Conservation (phyloP, 2,329 filamentous ascomycete species). For the Xylaria sp. region DNA sequence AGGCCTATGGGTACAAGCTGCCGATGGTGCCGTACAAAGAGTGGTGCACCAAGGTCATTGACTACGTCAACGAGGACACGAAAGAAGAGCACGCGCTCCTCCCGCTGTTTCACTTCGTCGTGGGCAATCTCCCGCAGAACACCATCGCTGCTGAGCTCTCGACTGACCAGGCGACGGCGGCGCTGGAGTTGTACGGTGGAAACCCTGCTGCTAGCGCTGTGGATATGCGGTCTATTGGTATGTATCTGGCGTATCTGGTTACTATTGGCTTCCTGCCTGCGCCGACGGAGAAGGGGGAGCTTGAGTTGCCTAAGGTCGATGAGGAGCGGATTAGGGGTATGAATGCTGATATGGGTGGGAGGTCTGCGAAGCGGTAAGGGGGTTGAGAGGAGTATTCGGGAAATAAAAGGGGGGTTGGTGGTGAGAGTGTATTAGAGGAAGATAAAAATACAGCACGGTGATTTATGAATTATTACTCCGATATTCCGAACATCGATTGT, state of each 20-base stretch:
- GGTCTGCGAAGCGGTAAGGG: background rate
- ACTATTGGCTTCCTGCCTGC: constrained; percentile 62
- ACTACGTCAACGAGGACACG: constrained; percentile 66
- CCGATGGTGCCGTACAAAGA: constrained; percentile 69
- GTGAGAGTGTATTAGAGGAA: too few species aligned
- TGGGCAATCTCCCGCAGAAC: constrained; percentile 68
- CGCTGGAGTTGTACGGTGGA: constrained; percentile 63
- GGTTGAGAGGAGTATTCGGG: too few species aligned
- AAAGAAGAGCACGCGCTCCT: constrained; percentile 74
- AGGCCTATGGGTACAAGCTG: constrained; percentile 74
- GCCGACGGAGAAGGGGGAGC: background rate
- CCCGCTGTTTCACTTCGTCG: constrained; percentile 76
- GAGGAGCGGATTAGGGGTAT: background rate
- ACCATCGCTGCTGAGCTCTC: constrained; percentile 74
- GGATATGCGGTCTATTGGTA: constrained; percentile 64
- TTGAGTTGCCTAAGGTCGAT: background rate
- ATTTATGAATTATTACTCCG: too few species aligned
- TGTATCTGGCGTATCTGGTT: constrained; percentile 68
- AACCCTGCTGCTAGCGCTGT: constrained; percentile 53
- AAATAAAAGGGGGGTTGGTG: background rate
- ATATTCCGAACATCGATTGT: too few species aligned
- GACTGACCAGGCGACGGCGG: constrained; percentile 74
- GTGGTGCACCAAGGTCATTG: constrained; percentile 71
- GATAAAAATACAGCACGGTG: too few species aligned
- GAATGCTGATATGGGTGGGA: background rate